Evolutionary conservation across 2,329 filamentous ascomycete genomes (phyloP), one percentile per base, ranked within the genome.

Genomic region (Botryotinia globosa): DNA sequence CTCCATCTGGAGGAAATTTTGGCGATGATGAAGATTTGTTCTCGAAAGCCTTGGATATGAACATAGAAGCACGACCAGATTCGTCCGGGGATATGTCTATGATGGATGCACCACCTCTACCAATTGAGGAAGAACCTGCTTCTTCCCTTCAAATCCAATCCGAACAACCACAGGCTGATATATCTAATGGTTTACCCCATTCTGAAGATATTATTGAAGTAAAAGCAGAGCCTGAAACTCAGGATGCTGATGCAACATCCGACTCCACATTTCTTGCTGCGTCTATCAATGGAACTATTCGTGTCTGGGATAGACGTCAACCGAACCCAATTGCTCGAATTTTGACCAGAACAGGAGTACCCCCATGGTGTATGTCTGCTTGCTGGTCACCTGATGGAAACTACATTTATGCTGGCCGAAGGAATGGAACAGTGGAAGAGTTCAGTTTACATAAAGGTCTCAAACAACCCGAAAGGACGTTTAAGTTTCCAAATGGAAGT

Each of bases 381-480:
- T 97, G 94, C 83, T 99, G 96, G 96, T 95, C 92, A 71, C 94
- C 94, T 0, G 93, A 98, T 80, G 96, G 96, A 22, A 98, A 98
- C 82, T 94, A 89, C 82, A 94, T 99, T 78, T 99, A 97, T 82
- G 94, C 92, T 0, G 96, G 96, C 0, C 87, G 96, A 42, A 87
- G 96, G 73, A 98, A 98, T 81, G 89, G 89, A 69, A 97, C 94
- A 0, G 96, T 99, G 0, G 96, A 99, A 77, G 96, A 99, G 82
- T 99, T 92, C 82, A 94, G 90, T 79, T 85, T 99, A 29, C 93
- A 96, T 80, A 94, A 94, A 78, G 89, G 90, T 1, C 86, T 93
- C 1, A 91, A 92, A 83, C 87, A 89, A 75, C 91, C 94, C 0
- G 89, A 92, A 77, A 88, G 96, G 48, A 89, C 90, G 0, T 92